These are phyloP conservation scores for Scalesia atractyloides DNA, from an alignment of 129 eudicot species.

Conservation along the genomic window DNA sequence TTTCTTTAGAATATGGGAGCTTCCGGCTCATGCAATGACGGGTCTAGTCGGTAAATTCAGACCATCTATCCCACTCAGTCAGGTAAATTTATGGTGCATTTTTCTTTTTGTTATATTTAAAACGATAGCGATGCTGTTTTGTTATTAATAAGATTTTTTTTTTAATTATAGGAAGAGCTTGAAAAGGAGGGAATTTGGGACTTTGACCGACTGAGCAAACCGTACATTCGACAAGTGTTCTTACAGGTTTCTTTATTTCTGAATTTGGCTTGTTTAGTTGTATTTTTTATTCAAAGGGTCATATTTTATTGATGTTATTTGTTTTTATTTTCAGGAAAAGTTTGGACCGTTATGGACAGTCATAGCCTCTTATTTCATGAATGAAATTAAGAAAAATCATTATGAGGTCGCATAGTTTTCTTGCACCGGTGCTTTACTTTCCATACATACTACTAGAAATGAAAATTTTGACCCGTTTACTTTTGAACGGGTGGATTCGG, in stretches of 20 bases:
- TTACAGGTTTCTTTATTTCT: constrained; percentile 56
- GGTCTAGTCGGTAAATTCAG: constrained; percentile 96
- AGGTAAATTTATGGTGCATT: constrained; percentile 46
- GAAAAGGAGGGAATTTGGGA: constrained; percentile 98
- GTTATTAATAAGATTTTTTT: constrained; percentile 5
- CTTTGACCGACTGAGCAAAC: constrained; percentile 82
- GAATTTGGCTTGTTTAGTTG: constrained; percentile 7
- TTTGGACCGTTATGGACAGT: constrained; percentile 92
- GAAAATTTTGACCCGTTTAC: neutral
- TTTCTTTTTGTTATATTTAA: neutral
- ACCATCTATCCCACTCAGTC: constrained; percentile 95
- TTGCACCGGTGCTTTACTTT: neutral
- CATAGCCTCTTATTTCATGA: constrained; percentile 73
- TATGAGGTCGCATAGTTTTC: constrained; percentile 63
- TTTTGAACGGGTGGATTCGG: neutral
- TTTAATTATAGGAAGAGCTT: constrained; percentile 79
- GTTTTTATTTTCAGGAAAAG: constrained; percentile 65
- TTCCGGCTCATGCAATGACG: constrained; percentile 95
- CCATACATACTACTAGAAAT: neutral
- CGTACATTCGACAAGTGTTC: constrained; percentile 66
- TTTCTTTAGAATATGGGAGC: constrained; percentile 99
- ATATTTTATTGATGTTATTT: constrained; percentile 11
- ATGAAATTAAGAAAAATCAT: constrained; percentile 62
- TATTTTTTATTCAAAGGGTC: constrained; percentile 8
- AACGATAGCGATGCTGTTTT: constrained; percentile 7